Evolutionary conservation across 1,139 yeast species (phyloP).

Genomic region (Taiozyma sp.): DNA sequence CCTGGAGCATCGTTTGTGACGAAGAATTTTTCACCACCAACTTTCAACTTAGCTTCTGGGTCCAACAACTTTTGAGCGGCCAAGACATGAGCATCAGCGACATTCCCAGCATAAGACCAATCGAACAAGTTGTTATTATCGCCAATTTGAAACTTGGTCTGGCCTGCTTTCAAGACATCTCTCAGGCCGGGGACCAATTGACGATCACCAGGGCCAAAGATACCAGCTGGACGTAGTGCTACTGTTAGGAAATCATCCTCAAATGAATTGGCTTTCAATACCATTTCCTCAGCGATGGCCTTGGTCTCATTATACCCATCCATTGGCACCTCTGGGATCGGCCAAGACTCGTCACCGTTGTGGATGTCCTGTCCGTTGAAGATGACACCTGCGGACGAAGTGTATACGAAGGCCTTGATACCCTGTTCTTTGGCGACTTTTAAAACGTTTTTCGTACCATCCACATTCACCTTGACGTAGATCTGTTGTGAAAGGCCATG

Average conservation of each 20-base stretch:
- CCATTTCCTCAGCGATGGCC: slow-evolving; percentile 84
- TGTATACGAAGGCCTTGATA: slow-evolving; percentile 76
- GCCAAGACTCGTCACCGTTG: slow-evolving; percentile 93
- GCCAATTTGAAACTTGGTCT: slow-evolving; percentile 89
- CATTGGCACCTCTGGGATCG: slow-evolving; percentile 88
- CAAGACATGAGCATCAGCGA: slow-evolving; percentile 91
- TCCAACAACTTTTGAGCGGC: slow-evolving; percentile 75
- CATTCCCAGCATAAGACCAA: slow-evolving; percentile 99
- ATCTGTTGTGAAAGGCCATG: slow-evolving; percentile 79
- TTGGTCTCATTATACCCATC: slow-evolving; percentile 96
- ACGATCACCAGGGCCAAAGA: slow-evolving; percentile 98
- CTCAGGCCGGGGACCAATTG: slow-evolving; percentile 93
- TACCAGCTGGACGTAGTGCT: slow-evolving; percentile 94
- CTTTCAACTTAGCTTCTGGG: slow-evolving; percentile 32
- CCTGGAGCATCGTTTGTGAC: slow-evolving; percentile 93
- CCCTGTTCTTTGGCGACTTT: slow-evolving; percentile 50
- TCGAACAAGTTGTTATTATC: slow-evolving; percentile 91
- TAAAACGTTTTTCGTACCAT: slow-evolving; percentile 77
- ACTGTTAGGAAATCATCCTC: slow-evolving; percentile 60
- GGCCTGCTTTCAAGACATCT: slow-evolving; percentile 76
- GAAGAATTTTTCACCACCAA: slow-evolving; percentile 86
- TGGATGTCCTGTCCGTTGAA: slow-evolving; percentile 88
- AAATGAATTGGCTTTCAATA: slow-evolving; percentile 59
- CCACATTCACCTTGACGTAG: slow-evolving; percentile 85
- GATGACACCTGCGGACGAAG: slow-evolving; percentile 96